phyloP scores from a whole-genome alignment of 176 grass and related monocot genomes.

The Thalia dealbata region DNA sequence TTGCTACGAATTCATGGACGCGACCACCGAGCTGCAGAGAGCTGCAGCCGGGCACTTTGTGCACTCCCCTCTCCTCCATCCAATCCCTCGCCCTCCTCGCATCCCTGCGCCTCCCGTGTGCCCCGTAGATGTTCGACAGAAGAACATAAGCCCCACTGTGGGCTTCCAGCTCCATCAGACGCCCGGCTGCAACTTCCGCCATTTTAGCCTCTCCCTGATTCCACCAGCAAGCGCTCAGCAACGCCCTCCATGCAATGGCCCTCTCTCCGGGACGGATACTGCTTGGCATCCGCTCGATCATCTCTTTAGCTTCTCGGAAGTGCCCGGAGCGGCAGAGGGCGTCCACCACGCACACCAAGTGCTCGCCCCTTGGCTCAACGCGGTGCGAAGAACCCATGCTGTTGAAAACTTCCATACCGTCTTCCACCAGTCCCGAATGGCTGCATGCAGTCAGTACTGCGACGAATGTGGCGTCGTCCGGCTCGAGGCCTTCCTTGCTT shows the following conservation, averaged over 20 bases:
- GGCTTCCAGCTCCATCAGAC: constrained; percentile 9
- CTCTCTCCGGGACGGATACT: constrained; percentile 1
- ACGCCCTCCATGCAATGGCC: constrained; percentile 12
- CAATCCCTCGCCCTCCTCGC: constrained; percentile 9
- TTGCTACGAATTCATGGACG: constrained; percentile 18
- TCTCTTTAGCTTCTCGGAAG: constrained; percentile 6
- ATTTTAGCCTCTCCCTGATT: constrained; percentile 7
- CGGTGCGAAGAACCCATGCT: not conserved
- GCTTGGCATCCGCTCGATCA: not conserved
- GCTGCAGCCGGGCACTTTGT: constrained; percentile 22
- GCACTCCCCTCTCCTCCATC: constrained; percentile 16
- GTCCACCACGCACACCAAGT: constrained; percentile 12
- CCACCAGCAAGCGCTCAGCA: constrained; percentile 23
- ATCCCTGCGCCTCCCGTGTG: constrained; percentile 5
- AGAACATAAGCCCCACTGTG: constrained; percentile 21
- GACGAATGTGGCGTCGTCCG: constrained; percentile 20
- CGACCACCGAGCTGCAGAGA: constrained; percentile 11
- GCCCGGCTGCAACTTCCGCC: constrained; percentile 12
- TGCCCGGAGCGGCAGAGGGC: constrained; percentile 12
- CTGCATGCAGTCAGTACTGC: constrained; percentile 12
- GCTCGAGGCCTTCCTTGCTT: not conserved
- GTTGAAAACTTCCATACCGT: constrained; percentile 9
- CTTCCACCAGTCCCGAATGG: constrained; percentile 21
- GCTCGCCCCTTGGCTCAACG: constrained; percentile 15
- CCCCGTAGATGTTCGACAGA: constrained; percentile 16